A percentile compares a stretch with the other conserved stretches of the same genome.
phyloP scores from a whole-genome alignment of 2,329 filamentous ascomycete genomes.

The Tricladium varicosporioides region DNA sequence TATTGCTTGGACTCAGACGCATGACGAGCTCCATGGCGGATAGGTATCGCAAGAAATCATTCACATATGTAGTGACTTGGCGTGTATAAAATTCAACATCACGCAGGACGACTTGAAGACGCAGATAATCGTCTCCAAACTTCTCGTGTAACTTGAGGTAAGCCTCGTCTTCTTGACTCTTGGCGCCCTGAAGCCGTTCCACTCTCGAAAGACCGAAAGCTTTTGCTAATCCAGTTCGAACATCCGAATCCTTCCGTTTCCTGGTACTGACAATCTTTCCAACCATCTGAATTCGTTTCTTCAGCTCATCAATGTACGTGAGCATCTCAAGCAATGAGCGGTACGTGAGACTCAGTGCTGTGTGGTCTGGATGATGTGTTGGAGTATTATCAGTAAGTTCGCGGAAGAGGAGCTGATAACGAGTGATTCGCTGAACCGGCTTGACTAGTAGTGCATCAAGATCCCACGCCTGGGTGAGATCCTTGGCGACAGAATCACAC shows the following conservation, averaged over 20 bases:
- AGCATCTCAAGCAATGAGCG: conserved; percentile 62
- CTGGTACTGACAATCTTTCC: conserved; percentile 75
- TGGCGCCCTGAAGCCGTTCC: conserved; percentile 50
- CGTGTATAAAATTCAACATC: conserved; percentile 92
- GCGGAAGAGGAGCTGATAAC: conserved; percentile 84
- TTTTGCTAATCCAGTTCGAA: conserved; percentile 79
- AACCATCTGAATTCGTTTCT: conserved; percentile 90
- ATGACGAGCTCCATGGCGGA: conserved; percentile 82
- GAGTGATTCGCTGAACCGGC: conserved; percentile 89
- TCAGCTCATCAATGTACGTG: conserved; percentile 89
- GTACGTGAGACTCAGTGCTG: conserved; percentile 55
- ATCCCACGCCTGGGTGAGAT: conserved; percentile 92
- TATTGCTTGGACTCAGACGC: conserved; percentile 69
- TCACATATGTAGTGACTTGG: conserved; percentile 76
- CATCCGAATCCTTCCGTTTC: conserved; percentile 85
- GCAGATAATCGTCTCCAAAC: conserved; percentile 89
- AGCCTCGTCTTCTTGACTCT: conserved; percentile 64
- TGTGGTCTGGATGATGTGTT: conserved; percentile 77
- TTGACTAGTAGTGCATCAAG: conserved; percentile 96
- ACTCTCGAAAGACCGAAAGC: conserved; percentile 82
- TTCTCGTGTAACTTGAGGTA: conserved; percentile 81
- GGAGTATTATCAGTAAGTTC: conserved; percentile 79
- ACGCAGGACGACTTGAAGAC: conserved; percentile 79
- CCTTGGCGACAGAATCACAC: conserved; percentile 87
- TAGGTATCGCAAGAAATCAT: conserved; percentile 77